These are phyloP conservation scores for Spinellus fusiger DNA, from an alignment of 192 early-diverging fungal species.

Conservation along the genomic window DNA sequence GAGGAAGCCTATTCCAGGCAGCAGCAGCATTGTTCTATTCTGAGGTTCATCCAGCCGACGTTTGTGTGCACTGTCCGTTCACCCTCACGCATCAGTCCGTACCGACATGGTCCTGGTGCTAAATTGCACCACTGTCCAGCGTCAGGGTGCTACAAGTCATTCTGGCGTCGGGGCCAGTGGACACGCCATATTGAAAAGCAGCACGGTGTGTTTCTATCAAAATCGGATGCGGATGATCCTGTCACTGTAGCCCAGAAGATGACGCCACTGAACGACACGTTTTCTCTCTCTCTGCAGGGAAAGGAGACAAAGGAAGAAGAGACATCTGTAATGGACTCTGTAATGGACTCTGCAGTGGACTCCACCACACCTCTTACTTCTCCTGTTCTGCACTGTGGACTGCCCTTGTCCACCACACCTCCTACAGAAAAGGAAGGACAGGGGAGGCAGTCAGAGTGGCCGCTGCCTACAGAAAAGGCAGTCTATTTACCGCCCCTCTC, in stretches of 20 bases:
- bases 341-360: not conserved
- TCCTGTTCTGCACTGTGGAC: not conserved
- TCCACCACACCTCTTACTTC: not conserved
- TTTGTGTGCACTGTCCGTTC: not conserved
- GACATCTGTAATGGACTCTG: no score
- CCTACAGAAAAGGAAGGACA: not conserved
- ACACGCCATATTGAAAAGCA: constrained; percentile 33
- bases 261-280: not conserved
- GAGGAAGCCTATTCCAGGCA: constrained; percentile 28
- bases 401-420: not conserved
- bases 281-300: constrained; percentile 1
- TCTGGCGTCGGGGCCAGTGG: constrained; percentile 29
- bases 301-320: no score
- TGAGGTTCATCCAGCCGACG: constrained; percentile 25
- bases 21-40: constrained; percentile 29
- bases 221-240: constrained; percentile 16
- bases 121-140: constrained; percentile 32
- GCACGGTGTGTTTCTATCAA: constrained; percentile 15
- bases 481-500: not conserved
- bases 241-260: not conserved
- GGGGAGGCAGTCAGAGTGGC: not conserved
- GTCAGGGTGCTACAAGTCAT: constrained; percentile 27
- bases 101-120: constrained; percentile 13
- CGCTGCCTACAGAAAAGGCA: not conserved
- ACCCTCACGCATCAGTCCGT: constrained; percentile 15